Evolutionary conservation across 345 rosid genomes (phyloP).

Genomic region (Dovyalis caffra): DNA sequence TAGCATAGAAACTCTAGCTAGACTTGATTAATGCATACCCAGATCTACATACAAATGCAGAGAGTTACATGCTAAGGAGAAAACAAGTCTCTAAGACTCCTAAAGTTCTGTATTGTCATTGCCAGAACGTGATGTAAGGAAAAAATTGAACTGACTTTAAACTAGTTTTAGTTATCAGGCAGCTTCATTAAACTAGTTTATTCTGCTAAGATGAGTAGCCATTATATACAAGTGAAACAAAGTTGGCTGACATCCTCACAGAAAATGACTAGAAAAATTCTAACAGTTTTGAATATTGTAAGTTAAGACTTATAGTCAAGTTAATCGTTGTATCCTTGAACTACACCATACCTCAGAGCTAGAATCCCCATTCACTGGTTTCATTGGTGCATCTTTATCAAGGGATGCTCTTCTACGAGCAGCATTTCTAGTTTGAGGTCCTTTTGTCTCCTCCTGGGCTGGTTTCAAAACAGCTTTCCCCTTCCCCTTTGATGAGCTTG

Average conservation of each 20-base stretch:
- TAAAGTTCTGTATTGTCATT: neutral
- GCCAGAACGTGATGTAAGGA: neutral
- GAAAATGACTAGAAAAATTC: neutral
- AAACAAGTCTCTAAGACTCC: neutral
- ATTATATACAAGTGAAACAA: neutral
- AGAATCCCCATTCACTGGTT: slow-evolving; percentile 69
- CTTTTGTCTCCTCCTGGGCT: slow-evolving; percentile 68
- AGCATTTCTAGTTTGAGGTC: slow-evolving; percentile 95
- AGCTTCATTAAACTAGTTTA: neutral
- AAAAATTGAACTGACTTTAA: neutral
- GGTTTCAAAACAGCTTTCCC: slow-evolving; percentile 95
- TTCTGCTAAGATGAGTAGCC: neutral
- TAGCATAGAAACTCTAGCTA: neutral
- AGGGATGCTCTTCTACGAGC: slow-evolving; percentile 79
- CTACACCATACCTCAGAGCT: slow-evolving; percentile 77
- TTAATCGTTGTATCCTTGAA: neutral
- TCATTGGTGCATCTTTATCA: slow-evolving; percentile 75
- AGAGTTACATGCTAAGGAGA: neutral
- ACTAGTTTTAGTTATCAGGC: neutral
- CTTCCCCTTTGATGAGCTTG: slow-evolving; percentile 87
- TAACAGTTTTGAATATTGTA: neutral
- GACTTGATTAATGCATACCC: neutral
- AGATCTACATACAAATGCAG: neutral
- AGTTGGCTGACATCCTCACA: neutral
- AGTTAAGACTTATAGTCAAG: neutral